A percentile compares a stretch with the other conserved stretches of the same genome.
phyloP scores from a whole-genome alignment of 192 early-diverging fungal genomes.

The Powellomyces hirtus region DNA sequence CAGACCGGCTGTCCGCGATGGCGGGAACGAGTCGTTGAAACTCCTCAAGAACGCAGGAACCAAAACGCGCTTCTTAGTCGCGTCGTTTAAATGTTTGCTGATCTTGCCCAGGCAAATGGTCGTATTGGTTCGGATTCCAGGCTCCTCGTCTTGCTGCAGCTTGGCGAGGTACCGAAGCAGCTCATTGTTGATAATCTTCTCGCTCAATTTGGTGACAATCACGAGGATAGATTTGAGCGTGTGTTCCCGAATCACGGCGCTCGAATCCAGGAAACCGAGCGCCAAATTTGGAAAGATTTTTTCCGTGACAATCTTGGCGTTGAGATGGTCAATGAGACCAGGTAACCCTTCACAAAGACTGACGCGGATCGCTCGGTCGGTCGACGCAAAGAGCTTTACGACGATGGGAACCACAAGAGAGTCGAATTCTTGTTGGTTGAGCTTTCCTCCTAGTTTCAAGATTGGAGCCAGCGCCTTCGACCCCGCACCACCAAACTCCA shows the following conservation, averaged over 20 bases:
- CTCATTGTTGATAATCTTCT: constrained; percentile 78
- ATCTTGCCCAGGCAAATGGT: constrained; percentile 95
- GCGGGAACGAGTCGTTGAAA: constrained; percentile 84
- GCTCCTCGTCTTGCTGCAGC: constrained; percentile 84
- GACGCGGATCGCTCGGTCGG: constrained; percentile 83
- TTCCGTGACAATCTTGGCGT: constrained; percentile 67
- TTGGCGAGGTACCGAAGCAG: constrained; percentile 85
- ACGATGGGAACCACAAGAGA: constrained; percentile 67
- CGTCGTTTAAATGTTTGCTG: constrained; percentile 70
- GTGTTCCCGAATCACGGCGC: constrained; percentile 84
- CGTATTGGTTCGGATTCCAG: constrained; percentile 95
- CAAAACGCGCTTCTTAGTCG: constrained; percentile 75
- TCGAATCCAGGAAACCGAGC: constrained; percentile 83
- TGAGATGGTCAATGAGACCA: constrained; percentile 67
- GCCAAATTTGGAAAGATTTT: constrained; percentile 86
- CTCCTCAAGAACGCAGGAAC: constrained; percentile 80
- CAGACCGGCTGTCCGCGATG: constrained; percentile 80
- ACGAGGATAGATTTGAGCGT: constrained; percentile 81
- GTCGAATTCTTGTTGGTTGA: constrained; percentile 69
- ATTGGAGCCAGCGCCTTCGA: constrained; percentile 63
- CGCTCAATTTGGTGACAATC: constrained; percentile 49
- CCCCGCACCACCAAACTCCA: constrained; percentile 49
- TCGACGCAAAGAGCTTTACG: constrained; percentile 81
- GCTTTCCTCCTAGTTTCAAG: constrained; percentile 74
- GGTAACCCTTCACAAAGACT: constrained; percentile 80